Evolutionary conservation across 2,329 filamentous ascomycete species (phyloP), one percentile per base, ranked within the genome.

Genomic region (Cladophialophora immunda): DNA sequence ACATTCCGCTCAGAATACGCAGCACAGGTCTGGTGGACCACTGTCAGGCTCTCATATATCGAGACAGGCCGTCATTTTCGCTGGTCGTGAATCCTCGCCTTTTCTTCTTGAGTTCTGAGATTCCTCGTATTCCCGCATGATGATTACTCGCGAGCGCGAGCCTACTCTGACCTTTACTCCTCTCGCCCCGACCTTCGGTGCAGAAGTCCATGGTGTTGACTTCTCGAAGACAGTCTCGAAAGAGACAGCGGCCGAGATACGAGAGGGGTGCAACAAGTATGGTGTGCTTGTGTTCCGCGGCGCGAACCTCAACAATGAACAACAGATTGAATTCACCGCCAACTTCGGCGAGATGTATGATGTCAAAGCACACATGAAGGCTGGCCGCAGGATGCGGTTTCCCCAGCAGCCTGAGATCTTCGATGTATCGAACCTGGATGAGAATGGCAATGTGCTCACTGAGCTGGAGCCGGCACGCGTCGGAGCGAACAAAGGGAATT

Each of bases 141-240:
- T 50, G 45, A 50, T 50, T 13, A 50, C 45, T 25, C 45, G 45
- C 11, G 45, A 50, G 45, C 22, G 3, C 45, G 22, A 25, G 22
- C 3, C 45, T 50, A 50, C 45, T 11, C 45, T 50, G 19, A 50
- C 45, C 45, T 50, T 22, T 19, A 50, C 45, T 25, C 45, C 45
- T 50, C 50, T 62, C n/a, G 32, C 32, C 17, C 52, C 34, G 22
- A 62, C 60, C 22, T 62, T 62, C 25, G 60, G 50, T 15, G 60
- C 60, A 13, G 60, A 62, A 45, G 52, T 62, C 25, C 22, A 30
- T n/a, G 60, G 60, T 1, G 45, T 62, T 25, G 52, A 62, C 60
- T 62, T 62, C 52, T 50, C n/a, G 5, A 62, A 56, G 36, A 47
- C 60, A 4, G 25, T 62, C 6, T 30, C 32, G 30, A 30, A 30